phyloP scores from a whole-genome alignment of 768 basidiomycete genomes.

The Hydnomerulius pinastri region DNA sequence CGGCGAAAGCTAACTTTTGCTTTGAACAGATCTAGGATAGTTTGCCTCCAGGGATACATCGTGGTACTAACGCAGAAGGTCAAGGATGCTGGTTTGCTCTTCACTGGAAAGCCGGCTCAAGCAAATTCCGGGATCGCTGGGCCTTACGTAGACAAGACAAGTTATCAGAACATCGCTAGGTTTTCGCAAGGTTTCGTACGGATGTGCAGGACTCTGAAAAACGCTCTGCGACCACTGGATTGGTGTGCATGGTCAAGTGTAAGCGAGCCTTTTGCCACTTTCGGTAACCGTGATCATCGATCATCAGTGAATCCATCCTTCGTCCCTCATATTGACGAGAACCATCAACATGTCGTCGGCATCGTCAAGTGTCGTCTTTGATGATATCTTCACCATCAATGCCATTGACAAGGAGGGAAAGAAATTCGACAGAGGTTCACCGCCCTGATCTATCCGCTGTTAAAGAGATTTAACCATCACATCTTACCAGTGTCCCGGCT shows the following conservation, averaged over 20 bases:
- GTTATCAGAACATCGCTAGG: no score
- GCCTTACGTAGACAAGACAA: no score
- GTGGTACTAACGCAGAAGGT: no score
- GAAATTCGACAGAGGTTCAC: slow-evolving; percentile 93
- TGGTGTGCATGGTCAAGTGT: no score
- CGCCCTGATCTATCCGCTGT: neutral
- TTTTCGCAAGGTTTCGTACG: no score
- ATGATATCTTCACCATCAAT: slow-evolving; percentile 88
- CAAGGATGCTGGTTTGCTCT: no score
- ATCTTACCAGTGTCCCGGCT: slow-evolving; percentile 78
- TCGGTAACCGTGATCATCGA: neutral
- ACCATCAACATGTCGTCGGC: slow-evolving; percentile 49
- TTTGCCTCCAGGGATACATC: no score
- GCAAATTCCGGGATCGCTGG: no score
- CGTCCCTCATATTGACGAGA: slow-evolving; percentile 3
- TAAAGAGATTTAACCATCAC: slow-evolving; percentile 4
- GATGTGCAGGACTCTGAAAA: no score
- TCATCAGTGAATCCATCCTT: no score
- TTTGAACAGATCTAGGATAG: neutral
- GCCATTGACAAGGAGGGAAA: slow-evolving; percentile 90
- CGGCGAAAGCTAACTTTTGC: neutral
- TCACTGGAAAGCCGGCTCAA: no score
- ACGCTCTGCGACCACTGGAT: no score
- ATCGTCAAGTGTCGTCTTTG: slow-evolving; percentile 82
- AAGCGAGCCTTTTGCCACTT: neutral